phyloP scores from a whole-genome alignment of 148 eudicot genomes.

The Drosera capensis region DNA sequence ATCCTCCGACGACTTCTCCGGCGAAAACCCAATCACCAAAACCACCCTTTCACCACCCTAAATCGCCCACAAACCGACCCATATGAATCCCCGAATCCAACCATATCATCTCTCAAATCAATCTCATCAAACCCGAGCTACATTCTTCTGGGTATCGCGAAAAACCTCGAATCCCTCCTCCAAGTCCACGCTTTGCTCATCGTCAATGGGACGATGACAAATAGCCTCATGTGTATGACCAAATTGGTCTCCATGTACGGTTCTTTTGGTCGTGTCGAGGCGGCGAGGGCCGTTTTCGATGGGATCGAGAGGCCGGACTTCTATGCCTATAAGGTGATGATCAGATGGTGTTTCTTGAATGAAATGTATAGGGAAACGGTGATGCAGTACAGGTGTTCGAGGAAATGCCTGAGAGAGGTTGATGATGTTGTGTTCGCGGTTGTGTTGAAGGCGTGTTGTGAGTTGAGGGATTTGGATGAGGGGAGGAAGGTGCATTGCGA shows the following conservation, averaged over 20 bases:
- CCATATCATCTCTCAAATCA: conserved; percentile 15
- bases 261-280: conserved; percentile 18
- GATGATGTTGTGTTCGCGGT: conserved; percentile 51
- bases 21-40: no score
- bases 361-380: conserved; percentile 35
- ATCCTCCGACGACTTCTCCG: conserved; percentile 8
- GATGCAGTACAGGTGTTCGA: conserved; percentile 39
- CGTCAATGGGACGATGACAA: conserved; percentile 29
- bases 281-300: conserved; percentile 50
- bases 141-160: conserved; percentile 34
- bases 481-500: conserved; percentile 59
- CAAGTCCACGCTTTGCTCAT: conserved; percentile 46
- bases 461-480: conserved; percentile 29
- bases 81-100: conserved; percentile 7
- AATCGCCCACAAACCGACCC: no score
- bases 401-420: conserved; percentile 30
- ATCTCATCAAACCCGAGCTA: conserved; percentile 35
- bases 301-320: conserved; percentile 42
- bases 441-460: conserved; percentile 66
- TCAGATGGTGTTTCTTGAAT: conserved; percentile 64
- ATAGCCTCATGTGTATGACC: conserved; percentile 27
- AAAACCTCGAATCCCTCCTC: conserved; percentile 19
- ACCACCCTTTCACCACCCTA: no score
- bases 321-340: conserved; percentile 52
- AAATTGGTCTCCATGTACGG: conserved; percentile 54